Base-by-base conservation (phyloP, 495 filamentous ascomycete species). In the Talaromyces wortmannii region DNA sequence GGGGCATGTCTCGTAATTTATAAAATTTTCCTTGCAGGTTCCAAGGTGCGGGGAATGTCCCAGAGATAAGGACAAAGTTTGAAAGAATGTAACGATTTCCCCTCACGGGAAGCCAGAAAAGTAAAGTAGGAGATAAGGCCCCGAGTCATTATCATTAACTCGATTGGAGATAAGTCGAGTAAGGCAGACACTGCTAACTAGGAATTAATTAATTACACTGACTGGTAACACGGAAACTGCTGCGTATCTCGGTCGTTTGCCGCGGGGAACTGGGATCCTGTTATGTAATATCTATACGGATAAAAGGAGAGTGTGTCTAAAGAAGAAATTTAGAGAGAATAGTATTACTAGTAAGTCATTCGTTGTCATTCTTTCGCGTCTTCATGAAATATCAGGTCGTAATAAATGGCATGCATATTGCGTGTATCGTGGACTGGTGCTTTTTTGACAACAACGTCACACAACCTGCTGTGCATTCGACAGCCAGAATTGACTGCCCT, bases 401-500 rank as follows among this genome's bases (percentile, higher is more conserved):
- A 13, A 42, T 42, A 42, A 42, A 42, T 7, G 36, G 13, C 7
- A 42, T 42, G 13, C 7, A 43, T 43, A 2, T 43, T 50, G 31
- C 32, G 32, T 7, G 33, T 50, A 15, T 50, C 48, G 48, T 50
- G 36, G 36, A 33, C 8, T 17, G 11, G 18, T 32, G 13, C 1
- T 23, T 23, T 23, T 23, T 23, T 23, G 23, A 23, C 23, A 23
- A 23, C 23, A 23, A 23, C 23, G 23, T 23, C 23, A 23, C 23
- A 23, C 23, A 23, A 23, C 36, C 8, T 10, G n/a, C 32, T 42
- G 50, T 16, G 33, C n/a, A 43, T 30, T 44, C 7, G 50, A 6
- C 16, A 71, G 49, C 72, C 72, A 75, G 57, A 72, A 73, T 29
- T 70, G 69, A 52, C 65, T 64, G 43, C 58, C 67, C 33, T 77